Evolutionary conservation across 164 flowering plant genomes (phyloP).

Genomic region (Annona cherimola): DNA sequence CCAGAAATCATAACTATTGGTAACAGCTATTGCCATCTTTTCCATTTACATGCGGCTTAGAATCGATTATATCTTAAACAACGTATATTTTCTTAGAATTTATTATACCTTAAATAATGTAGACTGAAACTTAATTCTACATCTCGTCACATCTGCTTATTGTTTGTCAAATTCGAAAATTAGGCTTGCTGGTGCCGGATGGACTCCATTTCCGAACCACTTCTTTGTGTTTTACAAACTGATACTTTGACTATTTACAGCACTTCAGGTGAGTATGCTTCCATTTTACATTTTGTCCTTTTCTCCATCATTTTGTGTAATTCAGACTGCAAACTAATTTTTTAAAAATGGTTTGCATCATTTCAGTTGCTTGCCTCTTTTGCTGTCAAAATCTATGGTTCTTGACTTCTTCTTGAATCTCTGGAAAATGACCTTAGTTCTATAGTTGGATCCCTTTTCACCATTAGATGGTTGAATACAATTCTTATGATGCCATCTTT

Average conservation of each 20-base stretch:
- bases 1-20: too few species aligned
- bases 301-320: not conserved
- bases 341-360: not conserved
- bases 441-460: too few species aligned
- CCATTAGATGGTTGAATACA: too few species aligned
- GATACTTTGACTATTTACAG: conserved; percentile 65
- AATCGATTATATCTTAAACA: too few species aligned
- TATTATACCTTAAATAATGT: too few species aligned
- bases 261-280: conserved; percentile 47
- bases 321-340: not conserved
- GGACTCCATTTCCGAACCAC: conserved; percentile 55
- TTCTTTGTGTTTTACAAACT: conserved; percentile 66
- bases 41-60: too few species aligned
- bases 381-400: not conserved
- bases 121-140: too few species aligned
- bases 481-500: too few species aligned
- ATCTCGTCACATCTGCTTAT: not conserved
- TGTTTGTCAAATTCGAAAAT: conserved; percentile 3
- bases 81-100: too few species aligned
- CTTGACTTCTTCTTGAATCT: too few species aligned
- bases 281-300: not conserved
- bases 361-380: not conserved
- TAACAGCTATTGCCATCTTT: too few species aligned
- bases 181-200: conserved; percentile 94
- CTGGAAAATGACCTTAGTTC: too few species aligned